Evolutionary conservation across 140 eudicot species (phyloP).

Genomic region (Ambrosia hybrid): DNA sequence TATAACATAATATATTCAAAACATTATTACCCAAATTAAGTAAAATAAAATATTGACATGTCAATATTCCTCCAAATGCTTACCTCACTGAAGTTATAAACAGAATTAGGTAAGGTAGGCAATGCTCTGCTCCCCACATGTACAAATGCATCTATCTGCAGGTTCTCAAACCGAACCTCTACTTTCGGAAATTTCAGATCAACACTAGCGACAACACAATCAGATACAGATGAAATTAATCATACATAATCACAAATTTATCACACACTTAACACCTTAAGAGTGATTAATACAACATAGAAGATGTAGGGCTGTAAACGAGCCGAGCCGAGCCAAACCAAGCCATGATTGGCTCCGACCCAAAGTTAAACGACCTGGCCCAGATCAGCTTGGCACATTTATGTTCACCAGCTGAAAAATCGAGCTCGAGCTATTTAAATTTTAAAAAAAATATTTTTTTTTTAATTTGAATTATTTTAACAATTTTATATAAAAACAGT

Average conservation of each 20-base stretch:
- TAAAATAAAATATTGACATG: neutral
- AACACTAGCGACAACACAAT: constrained; percentile 48
- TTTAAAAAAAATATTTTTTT: too few relatives aligned
- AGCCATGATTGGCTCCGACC: too few relatives aligned
- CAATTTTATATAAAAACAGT: too few relatives aligned
- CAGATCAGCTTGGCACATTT: too few relatives aligned
- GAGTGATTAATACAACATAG: neutral
- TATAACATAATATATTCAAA: neutral
- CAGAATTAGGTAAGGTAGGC: constrained; percentile 86
- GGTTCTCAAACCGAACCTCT: constrained; percentile 76
- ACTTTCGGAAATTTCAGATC: constrained; percentile 86
- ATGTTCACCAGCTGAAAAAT: too few relatives aligned
- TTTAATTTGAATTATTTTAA: too few relatives aligned
- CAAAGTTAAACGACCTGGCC: too few relatives aligned
- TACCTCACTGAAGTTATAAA: constrained; percentile 85
- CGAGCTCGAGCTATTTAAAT: too few relatives aligned
- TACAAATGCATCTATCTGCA: constrained; percentile 71
- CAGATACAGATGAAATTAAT: neutral
- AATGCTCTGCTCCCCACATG: constrained; percentile 97
- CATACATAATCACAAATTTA: neutral
- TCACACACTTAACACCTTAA: neutral
- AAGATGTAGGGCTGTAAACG: too few relatives aligned
- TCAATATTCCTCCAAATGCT: neutral
- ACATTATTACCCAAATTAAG: neutral
- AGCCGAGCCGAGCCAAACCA: too few relatives aligned